Conservation (phyloP, 768 basidiomycete genomes). For the Mycena capillaripes region DNA sequence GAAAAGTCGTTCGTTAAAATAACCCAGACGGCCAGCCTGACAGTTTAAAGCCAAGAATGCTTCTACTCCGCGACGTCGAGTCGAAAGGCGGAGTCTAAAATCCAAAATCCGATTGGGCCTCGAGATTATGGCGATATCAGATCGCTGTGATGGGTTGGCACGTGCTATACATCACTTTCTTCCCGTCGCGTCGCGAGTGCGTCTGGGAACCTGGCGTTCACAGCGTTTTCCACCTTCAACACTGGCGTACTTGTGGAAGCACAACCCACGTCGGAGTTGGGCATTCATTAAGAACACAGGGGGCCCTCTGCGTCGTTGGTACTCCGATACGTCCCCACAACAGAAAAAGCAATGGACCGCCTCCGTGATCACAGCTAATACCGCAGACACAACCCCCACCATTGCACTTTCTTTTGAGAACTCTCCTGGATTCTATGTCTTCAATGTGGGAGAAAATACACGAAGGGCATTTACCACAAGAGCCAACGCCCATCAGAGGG, state of each 20-base stretch:
- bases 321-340: neutral
- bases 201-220: neutral
- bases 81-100: neutral
- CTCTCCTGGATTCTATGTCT: neutral
- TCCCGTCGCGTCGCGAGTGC: neutral
- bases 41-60: conserved; percentile 13
- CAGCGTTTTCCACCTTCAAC: neutral
- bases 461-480: neutral
- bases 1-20: neutral
- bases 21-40: neutral
- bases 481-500: neutral
- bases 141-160: neutral
- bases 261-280: neutral
- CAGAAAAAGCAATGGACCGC: conserved; percentile 3
- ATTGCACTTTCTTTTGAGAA: neutral
- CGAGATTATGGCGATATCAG: neutral
- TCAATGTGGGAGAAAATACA: conserved; percentile 14
- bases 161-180: neutral
- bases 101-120: neutral
- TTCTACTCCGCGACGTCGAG: conserved; percentile 13
- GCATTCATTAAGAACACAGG: neutral
- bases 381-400: neutral
- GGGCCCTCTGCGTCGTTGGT: neutral
- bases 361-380: conserved; percentile 3
- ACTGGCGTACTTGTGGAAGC: neutral